Conservation (phyloP, 1,139 yeast genomes). For the Saccharomycopsis phalli region DNA sequence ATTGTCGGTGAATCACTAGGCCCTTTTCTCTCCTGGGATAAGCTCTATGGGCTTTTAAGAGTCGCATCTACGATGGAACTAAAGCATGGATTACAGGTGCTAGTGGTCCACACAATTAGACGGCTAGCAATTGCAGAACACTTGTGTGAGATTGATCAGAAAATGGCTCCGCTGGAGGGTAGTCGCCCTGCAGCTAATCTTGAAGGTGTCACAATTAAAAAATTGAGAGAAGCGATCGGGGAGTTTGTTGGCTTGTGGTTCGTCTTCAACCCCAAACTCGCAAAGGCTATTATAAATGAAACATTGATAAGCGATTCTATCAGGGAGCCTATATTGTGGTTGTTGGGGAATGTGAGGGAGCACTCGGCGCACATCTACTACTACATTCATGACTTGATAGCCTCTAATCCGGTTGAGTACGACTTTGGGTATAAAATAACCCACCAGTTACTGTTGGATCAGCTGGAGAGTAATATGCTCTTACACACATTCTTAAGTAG, state of each 20-base stretch:
- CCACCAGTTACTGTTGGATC: no score
- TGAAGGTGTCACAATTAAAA: slow-evolving; percentile 19
- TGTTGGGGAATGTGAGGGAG: slow-evolving; percentile 49
- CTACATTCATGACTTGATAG: slow-evolving; percentile 51
- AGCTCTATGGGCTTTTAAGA: no score
- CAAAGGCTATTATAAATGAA: slow-evolving; percentile 54
- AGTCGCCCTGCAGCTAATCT: slow-evolving; percentile 18
- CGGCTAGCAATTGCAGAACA: no score
- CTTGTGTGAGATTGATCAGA: neutral
- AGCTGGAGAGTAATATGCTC: slow-evolving; percentile 53
- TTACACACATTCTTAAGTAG: slow-evolving; percentile 58
- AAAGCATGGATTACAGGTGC: no score
- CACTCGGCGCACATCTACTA: no score
- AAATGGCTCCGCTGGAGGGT: neutral
- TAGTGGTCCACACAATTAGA: no score
- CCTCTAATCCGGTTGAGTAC: no score
- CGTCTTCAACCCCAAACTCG: slow-evolving; percentile 25
- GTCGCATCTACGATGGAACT: no score
- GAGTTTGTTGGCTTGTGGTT: neutral
- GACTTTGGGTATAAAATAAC: no score
- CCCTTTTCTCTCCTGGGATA: no score
- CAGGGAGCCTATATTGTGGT: slow-evolving; percentile 58
- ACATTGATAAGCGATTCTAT: slow-evolving; percentile 51
- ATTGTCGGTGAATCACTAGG: no score
- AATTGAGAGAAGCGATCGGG: neutral